A percentile compares a stretch with the other conserved stretches of the same genome.
Conservation (phyloP, 1,284 basidiomycete species). For the Sporisorium exsertum region DNA sequence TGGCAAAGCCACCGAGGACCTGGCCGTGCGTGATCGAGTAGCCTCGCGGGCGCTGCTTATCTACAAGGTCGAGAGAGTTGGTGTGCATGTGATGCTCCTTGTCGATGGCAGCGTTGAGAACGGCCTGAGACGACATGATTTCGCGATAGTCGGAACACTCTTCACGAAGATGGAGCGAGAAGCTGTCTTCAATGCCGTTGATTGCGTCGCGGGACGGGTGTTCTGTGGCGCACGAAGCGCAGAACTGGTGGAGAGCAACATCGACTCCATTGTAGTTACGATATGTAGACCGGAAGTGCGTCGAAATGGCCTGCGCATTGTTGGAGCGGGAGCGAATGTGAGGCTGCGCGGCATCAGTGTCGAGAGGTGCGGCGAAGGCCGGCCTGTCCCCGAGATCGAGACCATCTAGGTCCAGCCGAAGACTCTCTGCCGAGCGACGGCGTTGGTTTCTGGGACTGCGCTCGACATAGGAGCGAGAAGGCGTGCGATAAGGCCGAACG, state of each 20-base stretch:
- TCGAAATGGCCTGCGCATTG: conserved; percentile 1
- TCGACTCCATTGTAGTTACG: conserved; percentile 9
- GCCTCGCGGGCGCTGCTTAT: conserved; percentile 13
- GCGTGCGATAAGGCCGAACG: background rate
- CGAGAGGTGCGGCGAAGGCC: background rate
- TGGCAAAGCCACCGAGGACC: conserved; percentile 46
- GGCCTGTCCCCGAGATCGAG: conserved; percentile 55
- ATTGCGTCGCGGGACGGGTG: conserved; percentile 1
- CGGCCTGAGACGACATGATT: conserved; percentile 48
- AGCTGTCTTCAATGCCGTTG: conserved; percentile 50
- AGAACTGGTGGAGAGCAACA: conserved; percentile 5
- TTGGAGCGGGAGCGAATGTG: conserved; percentile 38
- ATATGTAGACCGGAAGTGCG: conserved; percentile 1
- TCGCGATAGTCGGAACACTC: conserved; percentile 58
- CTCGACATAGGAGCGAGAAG: background rate
- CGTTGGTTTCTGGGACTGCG: conserved; percentile 16
- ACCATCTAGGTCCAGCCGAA: conserved; percentile 56
- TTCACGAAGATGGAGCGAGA: conserved; percentile 55
- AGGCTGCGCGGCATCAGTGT: background rate
- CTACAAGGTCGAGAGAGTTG: background rate
- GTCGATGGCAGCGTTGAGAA: conserved; percentile 38
- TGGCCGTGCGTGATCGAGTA: conserved; percentile 38
- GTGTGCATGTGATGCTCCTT: conserved; percentile 16
- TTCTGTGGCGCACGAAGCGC: conserved; percentile 5
- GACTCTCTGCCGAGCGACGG: conserved; percentile 39